These are phyloP conservation scores for Collybia mongolica DNA, from an alignment of 768 basidiomycete species.

Conservation along the genomic window DNA sequence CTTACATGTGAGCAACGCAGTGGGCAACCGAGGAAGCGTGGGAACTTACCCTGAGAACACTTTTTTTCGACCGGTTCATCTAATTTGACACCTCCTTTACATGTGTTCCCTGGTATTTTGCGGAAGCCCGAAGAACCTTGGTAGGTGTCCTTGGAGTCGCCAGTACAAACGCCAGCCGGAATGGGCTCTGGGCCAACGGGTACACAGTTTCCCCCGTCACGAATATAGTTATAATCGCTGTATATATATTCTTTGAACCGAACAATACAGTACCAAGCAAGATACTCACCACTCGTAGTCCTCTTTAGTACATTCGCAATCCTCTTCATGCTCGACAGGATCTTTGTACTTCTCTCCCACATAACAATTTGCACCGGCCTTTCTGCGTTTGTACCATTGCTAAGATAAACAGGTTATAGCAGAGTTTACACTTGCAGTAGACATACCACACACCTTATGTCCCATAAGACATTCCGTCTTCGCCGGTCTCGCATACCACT, in stretches of 20 bases:
- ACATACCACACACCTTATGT: constrained; percentile 61
- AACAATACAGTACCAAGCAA: neutral
- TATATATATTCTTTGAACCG: neutral
- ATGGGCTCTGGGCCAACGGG: constrained; percentile 88
- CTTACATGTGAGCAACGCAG: neutral
- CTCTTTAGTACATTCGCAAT: constrained; percentile 78
- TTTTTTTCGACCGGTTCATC: constrained; percentile 70
- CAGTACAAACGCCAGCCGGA: constrained; percentile 68
- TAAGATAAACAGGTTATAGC: constrained; percentile 24
- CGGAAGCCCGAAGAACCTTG: constrained; percentile 90
- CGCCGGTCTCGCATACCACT: constrained; percentile 77
- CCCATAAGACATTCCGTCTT: constrained; percentile 89
- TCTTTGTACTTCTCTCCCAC: constrained; percentile 89
- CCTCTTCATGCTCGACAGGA: constrained; percentile 79
- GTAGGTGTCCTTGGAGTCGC: constrained; percentile 59
- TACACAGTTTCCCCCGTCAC: constrained; percentile 71
- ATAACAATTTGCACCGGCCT: constrained; percentile 80
- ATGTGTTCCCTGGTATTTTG: constrained; percentile 91
- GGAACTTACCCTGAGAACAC: constrained; percentile 72
- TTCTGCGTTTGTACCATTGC: constrained; percentile 95
- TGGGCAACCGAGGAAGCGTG: neutral
- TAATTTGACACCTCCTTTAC: constrained; percentile 67
- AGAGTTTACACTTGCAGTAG: neutral
- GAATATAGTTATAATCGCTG: constrained; percentile 90
- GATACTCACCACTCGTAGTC: constrained; percentile 87